These are phyloP conservation scores for Excoecaria cochinchinensis DNA, from an alignment of 345 rosid species.

Conservation along the genomic window DNA sequence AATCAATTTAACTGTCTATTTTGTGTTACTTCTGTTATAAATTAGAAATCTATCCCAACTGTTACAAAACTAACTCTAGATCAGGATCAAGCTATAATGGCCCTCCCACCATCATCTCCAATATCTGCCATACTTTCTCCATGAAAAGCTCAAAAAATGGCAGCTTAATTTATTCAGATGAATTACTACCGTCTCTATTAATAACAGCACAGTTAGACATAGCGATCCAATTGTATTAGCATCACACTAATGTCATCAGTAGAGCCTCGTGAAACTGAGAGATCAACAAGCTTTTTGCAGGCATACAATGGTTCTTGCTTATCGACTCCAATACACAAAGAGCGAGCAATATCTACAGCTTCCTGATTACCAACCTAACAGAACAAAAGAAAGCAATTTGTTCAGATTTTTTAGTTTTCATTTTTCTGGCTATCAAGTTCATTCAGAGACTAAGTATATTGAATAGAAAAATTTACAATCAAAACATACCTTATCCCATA, in stretches of 20 bases:
- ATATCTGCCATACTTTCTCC: background rate
- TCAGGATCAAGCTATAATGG: background rate
- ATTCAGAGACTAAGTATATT: too few relatives aligned
- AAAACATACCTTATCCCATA: constrained; percentile 88
- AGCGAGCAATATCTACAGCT: constrained; percentile 73
- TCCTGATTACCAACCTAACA: constrained; percentile 85
- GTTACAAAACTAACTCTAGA: too few relatives aligned
- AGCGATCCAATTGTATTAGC: constrained; percentile 52
- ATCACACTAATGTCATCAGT: constrained; percentile 75
- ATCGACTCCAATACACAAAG: constrained; percentile 40
- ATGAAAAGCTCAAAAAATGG: background rate
- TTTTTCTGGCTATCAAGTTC: background rate
- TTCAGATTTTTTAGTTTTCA: background rate
- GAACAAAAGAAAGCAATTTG: background rate
- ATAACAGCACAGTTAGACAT: constrained; percentile 15
- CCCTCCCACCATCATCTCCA: background rate
- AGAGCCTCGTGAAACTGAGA: constrained; percentile 66
- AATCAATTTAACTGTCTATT: too few relatives aligned
- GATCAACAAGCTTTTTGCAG: constrained; percentile 73
- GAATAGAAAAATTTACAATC: background rate
- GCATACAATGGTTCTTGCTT: constrained; percentile 49
- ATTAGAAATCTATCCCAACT: too few relatives aligned
- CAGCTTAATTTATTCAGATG: background rate
- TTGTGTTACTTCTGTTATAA: too few relatives aligned
- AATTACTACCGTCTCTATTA: too few relatives aligned